These are phyloP conservation scores for Cladosporium halotolerans DNA, from an alignment of 2,329 filamentous ascomycete genomes.

Conservation along the genomic window DNA sequence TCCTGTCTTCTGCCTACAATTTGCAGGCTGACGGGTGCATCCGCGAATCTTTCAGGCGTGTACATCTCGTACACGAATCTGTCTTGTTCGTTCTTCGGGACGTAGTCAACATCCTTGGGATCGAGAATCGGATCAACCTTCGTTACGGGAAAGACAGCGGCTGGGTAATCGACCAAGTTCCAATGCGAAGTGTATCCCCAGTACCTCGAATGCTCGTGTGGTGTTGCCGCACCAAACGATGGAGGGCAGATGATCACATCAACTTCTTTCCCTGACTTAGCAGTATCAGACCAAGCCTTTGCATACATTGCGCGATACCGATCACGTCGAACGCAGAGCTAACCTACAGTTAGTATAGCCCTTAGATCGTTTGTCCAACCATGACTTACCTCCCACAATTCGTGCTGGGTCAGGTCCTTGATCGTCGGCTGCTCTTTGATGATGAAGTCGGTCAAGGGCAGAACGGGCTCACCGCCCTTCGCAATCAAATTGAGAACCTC, in stretches of 20 bases:
- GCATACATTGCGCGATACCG: constrained; percentile 6
- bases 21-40: constrained; percentile 48
- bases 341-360: background rate
- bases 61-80: constrained; percentile 51
- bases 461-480: constrained; percentile 51
- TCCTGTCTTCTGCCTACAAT: constrained; percentile 48
- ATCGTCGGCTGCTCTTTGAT: constrained; percentile 49
- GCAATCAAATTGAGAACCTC: constrained; percentile 47
- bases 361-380: background rate
- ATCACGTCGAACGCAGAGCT: constrained; percentile 1
- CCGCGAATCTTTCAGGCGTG: constrained; percentile 39
- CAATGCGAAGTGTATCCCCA: constrained; percentile 63
- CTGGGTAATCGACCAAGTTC: constrained; percentile 59
- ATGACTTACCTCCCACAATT: constrained; percentile 31
- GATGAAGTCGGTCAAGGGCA: constrained; percentile 55
- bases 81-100: constrained; percentile 2
- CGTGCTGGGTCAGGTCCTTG: constrained; percentile 36
- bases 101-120: constrained; percentile 5
- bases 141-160: constrained; percentile 50
- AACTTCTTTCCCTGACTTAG: constrained; percentile 27
- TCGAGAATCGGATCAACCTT: constrained; percentile 17
- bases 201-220: constrained; percentile 48
- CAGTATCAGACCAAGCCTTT: constrained; percentile 6
- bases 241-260: constrained; percentile 60
- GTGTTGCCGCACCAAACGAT: constrained; percentile 48